Percentiles rank a stretch among this genome's conserved stretches.
Evolutionary conservation across 495 filamentous ascomycete species (phyloP).

Genomic region (Aspergillus kassunensis): DNA sequence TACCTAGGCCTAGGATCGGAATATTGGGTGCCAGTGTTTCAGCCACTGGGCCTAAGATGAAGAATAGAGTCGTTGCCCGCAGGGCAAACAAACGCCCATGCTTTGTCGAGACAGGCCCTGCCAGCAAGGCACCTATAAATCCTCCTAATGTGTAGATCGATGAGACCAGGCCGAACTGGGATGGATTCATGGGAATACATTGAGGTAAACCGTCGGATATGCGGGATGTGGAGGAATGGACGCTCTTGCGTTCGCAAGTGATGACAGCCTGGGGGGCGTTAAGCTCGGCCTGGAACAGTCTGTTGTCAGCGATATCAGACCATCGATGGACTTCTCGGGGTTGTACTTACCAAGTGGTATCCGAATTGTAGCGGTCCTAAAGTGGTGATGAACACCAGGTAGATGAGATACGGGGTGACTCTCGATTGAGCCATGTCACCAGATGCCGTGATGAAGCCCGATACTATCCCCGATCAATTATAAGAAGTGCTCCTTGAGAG

Average conservation of each 20-base stretch:
- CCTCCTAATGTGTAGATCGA: conserved; percentile 93
- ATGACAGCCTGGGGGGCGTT: conserved; percentile 91
- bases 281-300: conserved; percentile 68
- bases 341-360: conserved; percentile 71
- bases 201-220: conserved; percentile 49
- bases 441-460: conserved; percentile 19
- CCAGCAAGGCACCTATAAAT: conserved; percentile 71
- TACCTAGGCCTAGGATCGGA: conserved; percentile 61
- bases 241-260: conserved; percentile 66
- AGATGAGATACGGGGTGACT: conserved; percentile 60
- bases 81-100: conserved; percentile 72
- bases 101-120: conserved; percentile 66
- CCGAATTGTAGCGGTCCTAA: conserved; percentile 89
- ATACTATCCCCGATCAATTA: not conserved
- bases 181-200: conserved; percentile 78
- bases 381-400: conserved; percentile 60
- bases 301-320: conserved; percentile 9
- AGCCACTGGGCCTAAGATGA: conserved; percentile 67
- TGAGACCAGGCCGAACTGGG: conserved; percentile 74
- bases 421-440: conserved; percentile 17
- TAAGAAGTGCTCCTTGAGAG: not conserved
- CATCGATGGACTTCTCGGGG: not conserved
- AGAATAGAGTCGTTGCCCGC: conserved; percentile 68
- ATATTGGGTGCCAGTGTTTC: conserved; percentile 71
- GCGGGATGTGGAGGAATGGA: conserved; percentile 35